Evolutionary conservation across 768 basidiomycete genomes (phyloP), one percentile per base, ranked within the genome.

Genomic region (Rhodotorula paludigena): DNA sequence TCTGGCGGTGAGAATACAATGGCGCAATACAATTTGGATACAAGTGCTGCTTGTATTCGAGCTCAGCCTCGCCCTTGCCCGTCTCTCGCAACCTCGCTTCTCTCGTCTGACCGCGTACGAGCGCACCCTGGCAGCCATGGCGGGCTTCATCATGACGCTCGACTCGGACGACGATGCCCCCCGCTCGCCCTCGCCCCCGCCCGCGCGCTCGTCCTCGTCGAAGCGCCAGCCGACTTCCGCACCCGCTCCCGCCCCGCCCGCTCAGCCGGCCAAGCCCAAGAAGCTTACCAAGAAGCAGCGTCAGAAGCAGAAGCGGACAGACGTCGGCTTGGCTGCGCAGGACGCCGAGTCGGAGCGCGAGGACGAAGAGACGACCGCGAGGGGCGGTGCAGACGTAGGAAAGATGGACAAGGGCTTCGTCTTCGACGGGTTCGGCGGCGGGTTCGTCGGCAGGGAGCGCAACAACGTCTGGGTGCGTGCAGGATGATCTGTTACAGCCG

Each of bases 401-500:
- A 56, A 48, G 49, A 69, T 71, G 55, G 57, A 64, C 45, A 61
- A 64, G 33, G 70, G 60, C 25, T 74, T 74, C 54, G 61, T 59
- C 23, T 76, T 76, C 51, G 76, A 76, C 56, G 74, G 64, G 3
- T 51, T 75, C 21, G 74, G 74, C 2, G 71, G 74, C 18, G 74
- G 75, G 1, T 72, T 71, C 32, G 64, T 71, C 35, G 64, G 66
- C 2, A 52, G 60, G 25, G n/a, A 57, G 9, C 64, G 67, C 51
- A 65, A 70, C 44, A 63, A 68, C 49, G 71, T 73, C 38, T 74
- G 74, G 74, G 74, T 74, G 20, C 25, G 73, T 57, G n/a, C n/a
- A n/a, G 10, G 41, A 41, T 41, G 11, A 41, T 41, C 39, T 21
- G 25, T 12, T 16, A 53, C 30, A 45, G 21, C n/a, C 20, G 48